Percentiles rank a stretch among this genome's conserved stretches.
phyloP scores from a whole-genome alignment of 75 land plant genomes.

The Cryptomeria japonica region DNA sequence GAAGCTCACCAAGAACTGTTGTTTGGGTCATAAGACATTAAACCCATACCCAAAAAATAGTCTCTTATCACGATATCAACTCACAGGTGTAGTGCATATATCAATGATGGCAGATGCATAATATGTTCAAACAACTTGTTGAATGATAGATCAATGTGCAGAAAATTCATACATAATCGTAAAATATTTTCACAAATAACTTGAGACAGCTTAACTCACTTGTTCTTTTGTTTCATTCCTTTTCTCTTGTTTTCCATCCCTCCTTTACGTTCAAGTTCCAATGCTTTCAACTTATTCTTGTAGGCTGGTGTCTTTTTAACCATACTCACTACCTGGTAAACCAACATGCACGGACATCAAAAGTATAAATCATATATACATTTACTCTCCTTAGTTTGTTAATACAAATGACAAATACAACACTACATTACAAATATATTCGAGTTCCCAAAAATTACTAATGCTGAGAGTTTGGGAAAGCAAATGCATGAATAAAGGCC shows the following conservation, averaged over 20 bases:
- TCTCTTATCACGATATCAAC: not conserved
- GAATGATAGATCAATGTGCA: not conserved
- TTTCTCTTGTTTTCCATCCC: constrained; percentile 73
- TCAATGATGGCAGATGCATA: not conserved
- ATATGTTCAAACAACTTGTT: not conserved
- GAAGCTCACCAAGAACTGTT: not conserved
- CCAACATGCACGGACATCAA: not conserved
- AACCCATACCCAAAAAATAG: not conserved
- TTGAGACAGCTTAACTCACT: constrained; percentile 34
- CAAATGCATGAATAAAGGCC: not conserved
- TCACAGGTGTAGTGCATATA: not conserved
- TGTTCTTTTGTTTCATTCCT: constrained; percentile 61
- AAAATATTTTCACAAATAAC: not conserved
- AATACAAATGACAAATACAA: not conserved
- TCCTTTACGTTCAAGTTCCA: constrained; percentile 85
- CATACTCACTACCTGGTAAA: constrained; percentile 75
- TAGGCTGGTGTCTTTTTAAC: constrained; percentile 98
- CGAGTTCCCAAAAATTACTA: not conserved
- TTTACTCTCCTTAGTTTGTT: not conserved
- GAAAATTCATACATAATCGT: not conserved
- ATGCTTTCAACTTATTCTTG: constrained; percentile 83
- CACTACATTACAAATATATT: not conserved
- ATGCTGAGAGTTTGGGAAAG: not conserved
- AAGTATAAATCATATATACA: not conserved
- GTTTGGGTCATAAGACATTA: not conserved